Evolutionary conservation across 2,329 filamentous ascomycete species (phyloP).

Genomic region (Apiospora pterosperma): DNA sequence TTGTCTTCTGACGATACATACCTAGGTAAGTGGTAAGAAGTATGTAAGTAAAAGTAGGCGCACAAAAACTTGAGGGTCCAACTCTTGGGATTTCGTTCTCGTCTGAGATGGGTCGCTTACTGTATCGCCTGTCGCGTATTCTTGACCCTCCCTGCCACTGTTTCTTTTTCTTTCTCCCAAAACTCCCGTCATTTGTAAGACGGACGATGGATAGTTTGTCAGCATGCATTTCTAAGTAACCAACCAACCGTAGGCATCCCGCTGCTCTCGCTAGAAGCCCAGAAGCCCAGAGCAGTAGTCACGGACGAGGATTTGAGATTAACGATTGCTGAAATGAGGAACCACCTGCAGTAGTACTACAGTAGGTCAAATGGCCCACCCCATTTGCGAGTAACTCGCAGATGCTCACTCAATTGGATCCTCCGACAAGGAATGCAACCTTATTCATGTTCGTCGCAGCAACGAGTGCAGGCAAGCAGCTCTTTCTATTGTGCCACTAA

Average conservation of each 20-base stretch:
- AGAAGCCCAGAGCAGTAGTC: too few species aligned
- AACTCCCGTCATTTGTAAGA: not conserved
- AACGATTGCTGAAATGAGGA: not conserved
- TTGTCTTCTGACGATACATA: conserved; percentile 1
- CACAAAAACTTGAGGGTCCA: not conserved
- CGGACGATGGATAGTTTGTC: not conserved
- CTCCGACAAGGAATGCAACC: not conserved
- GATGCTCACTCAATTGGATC: not conserved
- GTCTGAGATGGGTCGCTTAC: conserved; percentile 1
- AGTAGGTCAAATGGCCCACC: not conserved
- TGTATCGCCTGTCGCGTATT: not conserved
- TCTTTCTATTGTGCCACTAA: conserved; percentile 3
- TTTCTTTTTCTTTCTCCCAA: not conserved
- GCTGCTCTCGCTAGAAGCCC: too few species aligned
- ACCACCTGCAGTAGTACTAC: not conserved
- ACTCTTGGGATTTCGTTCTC: not conserved
- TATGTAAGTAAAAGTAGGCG: too few species aligned
- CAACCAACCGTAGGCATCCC: not conserved
- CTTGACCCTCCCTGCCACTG: not conserved
- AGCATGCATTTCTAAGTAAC: not conserved
- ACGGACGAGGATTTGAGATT: too few species aligned
- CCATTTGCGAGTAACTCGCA: not conserved
- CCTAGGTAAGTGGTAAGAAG: too few species aligned
- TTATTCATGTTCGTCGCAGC: not conserved
- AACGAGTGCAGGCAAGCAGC: conserved; percentile 1